These are phyloP conservation scores for Mucor indicus DNA, from an alignment of 371 early-diverging fungal genomes.

Conservation along the genomic window DNA sequence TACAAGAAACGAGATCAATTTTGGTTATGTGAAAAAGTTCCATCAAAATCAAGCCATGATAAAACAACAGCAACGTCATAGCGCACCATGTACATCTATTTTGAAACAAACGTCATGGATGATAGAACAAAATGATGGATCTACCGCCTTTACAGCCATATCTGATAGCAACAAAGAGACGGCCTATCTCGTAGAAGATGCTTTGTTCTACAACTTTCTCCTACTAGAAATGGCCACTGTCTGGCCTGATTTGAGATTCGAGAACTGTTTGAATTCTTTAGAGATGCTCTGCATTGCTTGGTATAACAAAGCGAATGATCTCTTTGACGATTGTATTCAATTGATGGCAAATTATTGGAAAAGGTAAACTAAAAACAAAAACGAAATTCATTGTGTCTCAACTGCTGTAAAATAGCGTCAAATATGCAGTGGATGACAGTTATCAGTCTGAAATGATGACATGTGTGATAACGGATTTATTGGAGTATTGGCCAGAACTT, in stretches of 20 bases:
- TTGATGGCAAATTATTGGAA: constrained; percentile 25
- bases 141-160: no score
- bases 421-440: constrained; percentile 3
- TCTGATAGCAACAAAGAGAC: background rate
- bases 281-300: constrained; percentile 15
- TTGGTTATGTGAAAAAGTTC: background rate
- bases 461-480: constrained; percentile 10
- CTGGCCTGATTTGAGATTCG: constrained; percentile 11
- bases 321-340: constrained; percentile 21
- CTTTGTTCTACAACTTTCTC: constrained; percentile 22
- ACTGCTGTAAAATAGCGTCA: background rate
- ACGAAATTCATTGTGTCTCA: no score
- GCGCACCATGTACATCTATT: no score
- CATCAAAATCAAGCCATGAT: background rate
- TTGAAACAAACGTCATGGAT: background rate
- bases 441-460: constrained; percentile 1
- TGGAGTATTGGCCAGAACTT: constrained; percentile 18
- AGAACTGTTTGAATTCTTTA: constrained; percentile 2
- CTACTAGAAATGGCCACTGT: constrained; percentile 20
- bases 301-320: constrained; percentile 14
- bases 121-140: background rate
- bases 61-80: background rate
- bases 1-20: background rate
- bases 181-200: constrained; percentile 2
- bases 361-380: constrained; percentile 26